Evolutionary conservation across 2,329 filamentous ascomycete species (phyloP).

Genomic region (Zopfia rhizophila): DNA sequence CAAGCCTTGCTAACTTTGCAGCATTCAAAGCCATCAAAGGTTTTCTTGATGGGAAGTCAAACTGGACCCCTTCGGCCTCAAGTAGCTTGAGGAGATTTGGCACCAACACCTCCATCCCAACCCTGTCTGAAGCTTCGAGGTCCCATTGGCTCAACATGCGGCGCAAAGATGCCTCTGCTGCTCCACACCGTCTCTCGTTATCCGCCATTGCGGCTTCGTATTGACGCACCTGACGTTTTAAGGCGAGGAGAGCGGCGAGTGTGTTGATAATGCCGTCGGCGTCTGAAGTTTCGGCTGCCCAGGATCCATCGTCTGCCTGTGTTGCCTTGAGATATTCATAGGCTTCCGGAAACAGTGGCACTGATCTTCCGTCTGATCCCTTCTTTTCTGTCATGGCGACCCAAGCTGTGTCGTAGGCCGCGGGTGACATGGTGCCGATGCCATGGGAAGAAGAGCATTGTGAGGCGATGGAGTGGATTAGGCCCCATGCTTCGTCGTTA

Average conservation of each 20-base stretch:
- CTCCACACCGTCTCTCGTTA: constrained; percentile 12
- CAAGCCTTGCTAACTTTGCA: constrained; percentile 9
- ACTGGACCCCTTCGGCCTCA: constrained; percentile 10
- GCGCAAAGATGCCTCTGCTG: constrained; percentile 10
- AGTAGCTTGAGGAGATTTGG: constrained; percentile 16
- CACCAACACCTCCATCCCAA: constrained; percentile 16
- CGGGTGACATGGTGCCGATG: constrained; percentile 37
- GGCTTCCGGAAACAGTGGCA: constrained; percentile 46
- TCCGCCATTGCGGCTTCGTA: constrained; percentile 9
- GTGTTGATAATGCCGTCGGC: constrained; percentile 22
- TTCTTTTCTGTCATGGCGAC: constrained; percentile 38
- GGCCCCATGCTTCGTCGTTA: constrained; percentile 20
- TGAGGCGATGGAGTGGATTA: constrained; percentile 16
- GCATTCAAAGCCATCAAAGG: constrained; percentile 11
- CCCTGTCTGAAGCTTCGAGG: constrained; percentile 12
- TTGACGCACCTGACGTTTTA: constrained; percentile 15
- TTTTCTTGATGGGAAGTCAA: constrained; percentile 19
- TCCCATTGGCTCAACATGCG: constrained; percentile 13
- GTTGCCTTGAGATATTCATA: constrained; percentile 45
- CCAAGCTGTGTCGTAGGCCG: constrained; percentile 51
- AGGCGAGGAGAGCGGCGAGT: constrained; percentile 15
- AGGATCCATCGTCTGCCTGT: constrained; percentile 27
- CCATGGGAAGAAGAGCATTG: constrained; percentile 15
- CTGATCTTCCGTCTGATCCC: constrained; percentile 17
- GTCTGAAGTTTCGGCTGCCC: constrained; percentile 18